phyloP scores from a whole-genome alignment of 78 protist species.

The Dictyostelium intermedium region DNA sequence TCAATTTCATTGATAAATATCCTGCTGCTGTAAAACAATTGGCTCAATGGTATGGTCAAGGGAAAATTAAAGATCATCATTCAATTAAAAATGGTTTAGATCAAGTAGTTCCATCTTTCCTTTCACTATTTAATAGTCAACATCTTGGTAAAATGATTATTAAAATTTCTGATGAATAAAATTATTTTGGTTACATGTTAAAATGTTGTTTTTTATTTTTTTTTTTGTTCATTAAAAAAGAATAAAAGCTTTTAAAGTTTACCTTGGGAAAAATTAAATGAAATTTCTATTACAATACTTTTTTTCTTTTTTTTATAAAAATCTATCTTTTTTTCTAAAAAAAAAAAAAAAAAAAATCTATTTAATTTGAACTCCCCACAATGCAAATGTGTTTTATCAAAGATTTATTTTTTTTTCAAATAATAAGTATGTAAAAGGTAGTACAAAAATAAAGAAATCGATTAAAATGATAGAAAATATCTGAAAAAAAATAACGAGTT shows the following conservation, averaged over 20 bases:
- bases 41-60: background rate
- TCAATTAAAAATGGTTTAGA: slow-evolving; percentile 66
- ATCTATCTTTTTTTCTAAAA: too few relatives aligned
- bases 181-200: too few relatives aligned
- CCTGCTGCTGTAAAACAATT: background rate
- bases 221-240: too few relatives aligned
- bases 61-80: slow-evolving; percentile 33
- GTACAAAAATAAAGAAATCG: background rate
- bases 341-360: too few relatives aligned
- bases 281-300: too few relatives aligned
- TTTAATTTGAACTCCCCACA: too few relatives aligned
- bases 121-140: slow-evolving; percentile 47
- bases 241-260: too few relatives aligned
- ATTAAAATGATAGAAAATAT: background rate
- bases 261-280: too few relatives aligned
- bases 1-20: background rate
- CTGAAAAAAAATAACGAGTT: background rate
- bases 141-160: slow-evolving; percentile 79
- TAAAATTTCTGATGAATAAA: background rate
- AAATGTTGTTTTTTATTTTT: too few relatives aligned
- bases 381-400: too few relatives aligned
- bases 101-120: slow-evolving; percentile 41
- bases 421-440: background rate
- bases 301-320: too few relatives aligned
- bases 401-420: background rate